Evolutionary conservation across 768 basidiomycete genomes (phyloP), one percentile per base, ranked within the genome.

Genomic region (Suillus americanus): DNA sequence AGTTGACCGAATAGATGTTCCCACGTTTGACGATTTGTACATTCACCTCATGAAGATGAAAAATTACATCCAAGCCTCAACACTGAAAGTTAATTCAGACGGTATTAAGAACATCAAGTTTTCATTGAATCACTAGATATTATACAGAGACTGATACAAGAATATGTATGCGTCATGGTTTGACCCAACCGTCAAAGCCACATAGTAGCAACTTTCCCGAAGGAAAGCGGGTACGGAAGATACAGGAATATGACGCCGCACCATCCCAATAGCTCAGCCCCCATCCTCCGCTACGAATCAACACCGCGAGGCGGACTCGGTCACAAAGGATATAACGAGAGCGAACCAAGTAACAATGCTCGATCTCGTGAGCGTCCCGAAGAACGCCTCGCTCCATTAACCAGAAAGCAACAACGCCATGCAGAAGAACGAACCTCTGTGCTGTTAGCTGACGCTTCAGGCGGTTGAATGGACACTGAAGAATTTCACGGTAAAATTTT

Each of bases 231-330:
- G 78, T 89, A 88, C 88, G 85, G 89, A 80, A 86, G 85, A 86
- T 88, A 82, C 80, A 89, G 88, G 86, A 89, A 91, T 90, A 91
- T 91, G 85, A 89, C 86, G 86, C 86, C 82, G 80, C 83, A 69
- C 73, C 65, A 68, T 74, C 73, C 67, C 72, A 75, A 73, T 73
- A 78, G 77, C 82, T 80, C 75, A 81, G 81, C 81, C 73, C 79
- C 72, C 77, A 68, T 70, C 71, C 68, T 70, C 64, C 60, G 62
- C 60, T 70, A 72, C 82, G 80, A 85, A 78, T 87, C 87, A 73
- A 89, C 85, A 79, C 85, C 81, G 71, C 69, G 41, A 73, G 74
- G 79, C 66, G 81, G 82, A 86, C 82, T 82, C 81, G 80, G 78
- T 78, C 67, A 67, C 71, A 66, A 65, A 77, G 65, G 66, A 72